Evolutionary conservation across 75 land plant genomes (phyloP), one percentile per base, ranked within the genome.

Genomic region (Adiantum capillusveneris): DNA sequence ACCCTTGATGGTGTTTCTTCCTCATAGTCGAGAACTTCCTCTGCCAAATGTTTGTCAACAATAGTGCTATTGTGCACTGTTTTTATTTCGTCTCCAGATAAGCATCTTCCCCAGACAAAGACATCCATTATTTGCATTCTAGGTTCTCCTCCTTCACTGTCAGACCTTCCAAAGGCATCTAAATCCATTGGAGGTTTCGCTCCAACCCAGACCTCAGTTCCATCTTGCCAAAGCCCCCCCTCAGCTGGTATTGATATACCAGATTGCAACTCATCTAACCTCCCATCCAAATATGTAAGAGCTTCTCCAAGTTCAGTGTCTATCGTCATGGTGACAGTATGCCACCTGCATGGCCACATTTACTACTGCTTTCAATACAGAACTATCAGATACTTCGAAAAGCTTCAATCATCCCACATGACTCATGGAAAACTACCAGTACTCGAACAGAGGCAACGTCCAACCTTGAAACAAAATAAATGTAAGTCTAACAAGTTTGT

Each of bases 41-140:
- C 63, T 53, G 72, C 65, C 54, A 58, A 68, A 51, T 75, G 74
- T 26, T 84, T 93, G 29, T 77, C 72, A 25, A 75, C 62, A 44
- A 65, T 62, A 6, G 76, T 71, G 25, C 80, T 71, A 65, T 82
- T 45, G 63, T 87, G 74, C 59, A 95, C 77, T 53, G 81, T 34
- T 28, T 74, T 76, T 45, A 95, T 70, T 70, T 95, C 99, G 67
- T 95, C 99, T 65, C 93, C 99, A 29, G 78, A 75, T 66, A 95
- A 66, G 70, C 88, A 87, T 67, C 89, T 84, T 59, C 93, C 93
- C 99, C 99, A 95, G 1, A 95, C 42, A 52, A 95, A 84, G 43
- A 85, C 88, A 81, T 95, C 99, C 99, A 95, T 95, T 56, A 92
- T 78, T 53, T 87, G 97, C 92, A 90, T 87, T 63, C 95, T 84